phyloP scores from a whole-genome alignment of 306 rosid species.

The Crotalaria pallida region DNA sequence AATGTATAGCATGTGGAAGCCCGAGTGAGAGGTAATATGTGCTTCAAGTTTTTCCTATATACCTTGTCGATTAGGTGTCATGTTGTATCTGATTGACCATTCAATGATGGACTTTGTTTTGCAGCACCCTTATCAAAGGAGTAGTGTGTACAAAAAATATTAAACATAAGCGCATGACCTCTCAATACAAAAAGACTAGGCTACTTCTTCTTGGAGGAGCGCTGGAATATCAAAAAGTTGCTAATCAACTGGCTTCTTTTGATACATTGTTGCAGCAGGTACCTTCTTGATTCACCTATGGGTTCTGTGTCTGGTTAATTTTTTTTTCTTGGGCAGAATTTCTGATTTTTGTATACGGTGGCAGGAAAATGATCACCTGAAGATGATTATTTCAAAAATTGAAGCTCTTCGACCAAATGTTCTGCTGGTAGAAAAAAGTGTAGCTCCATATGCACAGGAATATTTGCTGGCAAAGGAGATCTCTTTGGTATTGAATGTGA shows the following conservation, averaged over 20 bases:
- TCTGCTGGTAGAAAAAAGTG: conserved; percentile 90
- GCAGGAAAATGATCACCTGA: conserved; percentile 92
- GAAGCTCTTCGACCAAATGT: conserved; percentile 92
- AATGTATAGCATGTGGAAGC: conserved; percentile 78
- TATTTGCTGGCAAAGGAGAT: conserved; percentile 82
- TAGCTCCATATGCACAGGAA: conserved; percentile 77
- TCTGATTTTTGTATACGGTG: conserved; percentile 17
- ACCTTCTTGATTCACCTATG: conserved; percentile 17
- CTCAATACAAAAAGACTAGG: conserved; percentile 81
- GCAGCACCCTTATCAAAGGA: conserved; percentile 80
- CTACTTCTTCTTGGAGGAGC: conserved; percentile 79
- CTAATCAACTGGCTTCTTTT: conserved; percentile 84
- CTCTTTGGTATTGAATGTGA: conserved; percentile 92
- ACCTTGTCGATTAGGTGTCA: not conserved
- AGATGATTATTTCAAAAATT: conserved; percentile 71
- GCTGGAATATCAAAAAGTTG: conserved; percentile 87
- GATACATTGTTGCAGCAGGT: conserved; percentile 91
- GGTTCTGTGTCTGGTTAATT: not conserved
- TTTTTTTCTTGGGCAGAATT: conserved; percentile 4
- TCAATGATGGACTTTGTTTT: conserved; percentile 20
- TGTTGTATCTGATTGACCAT: conserved; percentile 1
- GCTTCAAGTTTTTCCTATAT: conserved; percentile 7
- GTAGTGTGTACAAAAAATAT: conserved; percentile 93
- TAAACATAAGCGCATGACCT: conserved; percentile 97
- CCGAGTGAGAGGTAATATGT: conserved; percentile 72